These are phyloP conservation scores for Linum tenue DNA, from an alignment of 345 rosid species.

Conservation along the genomic window DNA sequence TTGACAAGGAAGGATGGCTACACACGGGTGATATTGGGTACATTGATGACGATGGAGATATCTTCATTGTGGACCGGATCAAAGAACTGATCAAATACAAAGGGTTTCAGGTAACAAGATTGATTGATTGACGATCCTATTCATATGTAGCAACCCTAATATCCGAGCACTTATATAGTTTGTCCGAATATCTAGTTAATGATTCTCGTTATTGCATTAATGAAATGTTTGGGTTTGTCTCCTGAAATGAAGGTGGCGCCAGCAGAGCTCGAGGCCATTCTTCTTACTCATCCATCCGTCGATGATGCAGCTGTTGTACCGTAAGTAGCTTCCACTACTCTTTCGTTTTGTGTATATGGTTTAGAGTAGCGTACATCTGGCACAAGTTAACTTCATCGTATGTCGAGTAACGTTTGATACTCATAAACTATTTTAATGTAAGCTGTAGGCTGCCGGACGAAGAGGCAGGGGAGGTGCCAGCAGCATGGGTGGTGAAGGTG, in stretches of 20 bases:
- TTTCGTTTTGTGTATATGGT: background rate
- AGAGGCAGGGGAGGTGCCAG: constrained; percentile 93
- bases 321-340: constrained; percentile 31
- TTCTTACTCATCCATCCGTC: constrained; percentile 59
- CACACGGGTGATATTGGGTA: constrained; percentile 89
- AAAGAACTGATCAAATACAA: constrained; percentile 91
- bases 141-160: too few species aligned
- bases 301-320: constrained; percentile 90
- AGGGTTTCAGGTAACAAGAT: constrained; percentile 69
- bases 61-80: constrained; percentile 87
- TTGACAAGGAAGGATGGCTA: constrained; percentile 77
- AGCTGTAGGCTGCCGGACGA: constrained; percentile 65
- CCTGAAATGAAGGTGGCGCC: constrained; percentile 61
- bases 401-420: too few species aligned
- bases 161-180: background rate
- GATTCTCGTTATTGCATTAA: background rate
- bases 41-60: constrained; percentile 82
- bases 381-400: too few species aligned
- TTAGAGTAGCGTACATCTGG: background rate
- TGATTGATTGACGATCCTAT: too few species aligned
- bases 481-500: constrained; percentile 71
- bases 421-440: too few species aligned
- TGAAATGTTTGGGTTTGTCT: background rate
- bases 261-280: constrained; percentile 77
- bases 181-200: background rate